Evolutionary conservation across 2,329 filamentous ascomycete species (phyloP), one percentile per base, ranked within the genome.

Genomic region (Arthrobotrys entomopaga): DNA sequence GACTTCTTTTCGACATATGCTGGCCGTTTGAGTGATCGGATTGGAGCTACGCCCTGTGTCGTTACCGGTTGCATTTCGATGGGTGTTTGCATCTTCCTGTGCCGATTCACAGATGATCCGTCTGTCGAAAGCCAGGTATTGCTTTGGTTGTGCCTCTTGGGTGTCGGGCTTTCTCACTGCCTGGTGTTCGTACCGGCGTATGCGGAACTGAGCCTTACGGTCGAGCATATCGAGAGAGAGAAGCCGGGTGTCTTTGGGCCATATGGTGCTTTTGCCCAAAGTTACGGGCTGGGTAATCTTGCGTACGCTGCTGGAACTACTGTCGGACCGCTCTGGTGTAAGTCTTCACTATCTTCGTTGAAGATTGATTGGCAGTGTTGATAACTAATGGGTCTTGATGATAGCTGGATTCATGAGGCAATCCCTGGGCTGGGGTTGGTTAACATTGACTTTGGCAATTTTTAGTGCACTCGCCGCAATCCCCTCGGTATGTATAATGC

Each of bases 221-320:
- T 75, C 3, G 71, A 69, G 26, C 59, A 75, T 26, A 75, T 75
- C 20, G 71, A 75, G 40, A 54, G 56, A 49, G 71, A 75, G 53
- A 65, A 65, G 49, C 71, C 71, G 0, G 71, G 71, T 46, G 65
- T 69, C 22, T 75, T 75, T 58, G 71, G 71, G 8, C 64, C 64
- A 7, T 70, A 75, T 29, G 71, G 71, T 15, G 71, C 71, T n/a
- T 75, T 70, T 16, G 71, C 71, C 38, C 71, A 75, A 60, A 70
- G 65, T 38, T 75, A 75, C 34, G 71, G 71, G 19, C 54, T 70
- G 54, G 59, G 71, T 2, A 75, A 70, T 49, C 48, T 75, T 48
- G 71, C 71, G 5, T 75, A 75, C 48, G 64, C 71, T 43, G 71
- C 65, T 19, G 71, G 71, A 11, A 69, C 71, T 6, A 69, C 65